Percentiles rank a stretch among this genome's conserved stretches.
These are phyloP conservation scores for Blastocrithidia nonstop DNA, from an alignment of 208 protist genomes.

Conservation along the genomic window DNA sequence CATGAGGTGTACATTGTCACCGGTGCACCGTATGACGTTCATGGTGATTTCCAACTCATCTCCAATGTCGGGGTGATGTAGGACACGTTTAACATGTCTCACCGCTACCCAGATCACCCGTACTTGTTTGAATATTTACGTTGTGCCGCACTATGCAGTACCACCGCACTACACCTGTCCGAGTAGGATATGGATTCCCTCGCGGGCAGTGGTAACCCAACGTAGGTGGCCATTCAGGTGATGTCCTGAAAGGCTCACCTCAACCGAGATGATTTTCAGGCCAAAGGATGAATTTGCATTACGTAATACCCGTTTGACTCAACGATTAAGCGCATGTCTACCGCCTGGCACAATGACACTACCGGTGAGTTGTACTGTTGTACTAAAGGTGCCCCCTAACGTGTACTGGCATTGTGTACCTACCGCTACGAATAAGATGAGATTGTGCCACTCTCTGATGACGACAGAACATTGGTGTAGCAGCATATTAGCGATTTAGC, in stretches of 20 bases:
- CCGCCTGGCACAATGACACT: constrained; percentile 45
- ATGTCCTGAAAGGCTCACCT: constrained; percentile 78
- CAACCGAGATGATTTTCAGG: constrained; percentile 38
- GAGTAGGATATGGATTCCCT: constrained; percentile 47
- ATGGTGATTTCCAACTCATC: constrained; percentile 43
- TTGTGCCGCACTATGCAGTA: constrained; percentile 66
- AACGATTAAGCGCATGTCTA: constrained; percentile 79
- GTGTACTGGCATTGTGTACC: constrained; percentile 59
- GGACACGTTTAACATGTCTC: constrained; percentile 20
- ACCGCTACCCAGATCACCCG: constrained; percentile 14
- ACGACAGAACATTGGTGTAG: constrained; percentile 20
- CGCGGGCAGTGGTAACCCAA: constrained; percentile 68
- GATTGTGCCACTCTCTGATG: constrained; percentile 12
- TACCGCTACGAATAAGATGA: constrained; percentile 17
- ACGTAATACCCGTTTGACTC: constrained; percentile 82
- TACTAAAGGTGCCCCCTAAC: constrained; percentile 81
- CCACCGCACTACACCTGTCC: constrained; percentile 35
- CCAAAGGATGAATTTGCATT: constrained; percentile 63
- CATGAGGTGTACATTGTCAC: constrained; percentile 42
- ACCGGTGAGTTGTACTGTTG: constrained; percentile 50
- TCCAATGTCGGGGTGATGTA: constrained; percentile 12
- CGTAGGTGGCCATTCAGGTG: constrained; percentile 79
- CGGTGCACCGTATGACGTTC: constrained; percentile 54
- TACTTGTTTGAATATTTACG: constrained; percentile 63
- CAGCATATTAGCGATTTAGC: constrained; percentile 44